A percentile compares a stretch with the other conserved stretches of the same genome.
phyloP scores from a whole-genome alignment of 345 rosid genomes.

The Dimocarpus longan region DNA sequence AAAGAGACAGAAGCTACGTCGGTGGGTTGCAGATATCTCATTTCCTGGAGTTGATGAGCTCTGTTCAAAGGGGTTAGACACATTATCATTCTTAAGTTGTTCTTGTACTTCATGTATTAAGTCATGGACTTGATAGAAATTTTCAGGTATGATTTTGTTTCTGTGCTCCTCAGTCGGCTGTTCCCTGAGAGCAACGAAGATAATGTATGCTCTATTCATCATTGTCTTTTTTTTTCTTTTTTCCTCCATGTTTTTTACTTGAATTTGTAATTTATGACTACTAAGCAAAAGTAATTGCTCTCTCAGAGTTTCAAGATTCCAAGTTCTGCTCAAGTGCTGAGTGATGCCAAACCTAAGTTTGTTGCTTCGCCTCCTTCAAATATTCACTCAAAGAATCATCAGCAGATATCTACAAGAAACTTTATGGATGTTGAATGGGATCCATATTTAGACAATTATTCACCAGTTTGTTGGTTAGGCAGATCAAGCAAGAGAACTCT shows the following conservation, averaged over 20 bases:
- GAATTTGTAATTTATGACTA: slow-evolving; percentile 12
- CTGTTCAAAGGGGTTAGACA: slow-evolving; percentile 54
- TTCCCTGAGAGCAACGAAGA: slow-evolving; percentile 42
- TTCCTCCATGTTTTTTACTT: not conserved
- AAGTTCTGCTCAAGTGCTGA: slow-evolving; percentile 25
- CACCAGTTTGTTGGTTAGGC: slow-evolving; percentile 35
- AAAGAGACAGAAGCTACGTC: slow-evolving; percentile 59
- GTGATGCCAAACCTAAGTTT: slow-evolving; percentile 27
- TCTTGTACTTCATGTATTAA: slow-evolving; percentile 17
- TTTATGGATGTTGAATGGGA: slow-evolving; percentile 35
- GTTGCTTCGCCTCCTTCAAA: slow-evolving; percentile 32
- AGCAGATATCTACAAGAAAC: slow-evolving; percentile 32
- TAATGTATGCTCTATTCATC: slow-evolving; percentile 43
- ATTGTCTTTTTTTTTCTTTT: not conserved
- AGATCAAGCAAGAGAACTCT: slow-evolving; percentile 27
- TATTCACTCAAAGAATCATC: slow-evolving; percentile 26
- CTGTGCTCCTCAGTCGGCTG: slow-evolving; percentile 56
- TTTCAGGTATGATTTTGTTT: slow-evolving; percentile 60
- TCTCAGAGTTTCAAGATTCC: slow-evolving; percentile 40
- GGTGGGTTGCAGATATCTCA: slow-evolving; percentile 51
- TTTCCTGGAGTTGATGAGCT: slow-evolving; percentile 50
- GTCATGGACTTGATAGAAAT: slow-evolving; percentile 30
- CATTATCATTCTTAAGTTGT: not conserved
- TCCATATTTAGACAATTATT: slow-evolving; percentile 30
- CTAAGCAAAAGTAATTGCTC: slow-evolving; percentile 21